These are phyloP conservation scores for Annulohypoxylon stygium DNA, from an alignment of 495 filamentous ascomycete genomes.

Conservation along the genomic window DNA sequence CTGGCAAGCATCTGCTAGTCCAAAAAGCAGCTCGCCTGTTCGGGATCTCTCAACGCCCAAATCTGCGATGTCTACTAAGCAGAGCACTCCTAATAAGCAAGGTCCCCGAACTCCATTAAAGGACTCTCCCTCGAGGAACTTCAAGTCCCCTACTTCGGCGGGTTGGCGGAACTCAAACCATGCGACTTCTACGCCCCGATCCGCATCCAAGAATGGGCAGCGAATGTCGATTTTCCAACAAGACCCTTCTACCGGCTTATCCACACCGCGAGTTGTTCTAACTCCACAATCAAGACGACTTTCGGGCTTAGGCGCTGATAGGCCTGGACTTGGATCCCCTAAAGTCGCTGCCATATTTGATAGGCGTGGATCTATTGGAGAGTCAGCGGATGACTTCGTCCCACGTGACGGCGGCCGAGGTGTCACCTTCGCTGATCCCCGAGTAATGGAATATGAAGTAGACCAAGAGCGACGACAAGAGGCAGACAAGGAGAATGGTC, in stretches of 20 bases:
- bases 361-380: slow-evolving; percentile 76
- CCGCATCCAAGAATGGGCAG: slow-evolving; percentile 40
- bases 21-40: slow-evolving; percentile 49
- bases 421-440: slow-evolving; percentile 76
- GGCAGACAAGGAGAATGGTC: slow-evolving; percentile 70
- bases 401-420: slow-evolving; percentile 56
- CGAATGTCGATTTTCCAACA: slow-evolving; percentile 69
- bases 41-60: slow-evolving; percentile 58
- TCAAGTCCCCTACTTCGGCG: slow-evolving; percentile 49
- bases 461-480: slow-evolving; percentile 76
- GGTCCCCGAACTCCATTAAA: slow-evolving; percentile 66
- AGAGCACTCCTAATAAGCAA: slow-evolving; percentile 65
- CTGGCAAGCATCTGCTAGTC: slow-evolving; percentile 59
- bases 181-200: slow-evolving; percentile 38
- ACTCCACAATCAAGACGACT: slow-evolving; percentile 73
- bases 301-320: slow-evolving; percentile 81
- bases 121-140: slow-evolving; percentile 59
- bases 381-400: slow-evolving; percentile 72
- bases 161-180: neutral
- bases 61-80: slow-evolving; percentile 63
- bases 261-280: slow-evolving; percentile 73
- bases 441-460: slow-evolving; percentile 74
- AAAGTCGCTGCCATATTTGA: slow-evolving; percentile 79
- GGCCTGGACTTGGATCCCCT: slow-evolving; percentile 82
- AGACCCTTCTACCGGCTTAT: slow-evolving; percentile 67